Percentiles rank a stretch among this genome's conserved stretches.
phyloP scores from a whole-genome alignment of 1,284 basidiomycete genomes.

The Trichosporon sp. region DNA sequence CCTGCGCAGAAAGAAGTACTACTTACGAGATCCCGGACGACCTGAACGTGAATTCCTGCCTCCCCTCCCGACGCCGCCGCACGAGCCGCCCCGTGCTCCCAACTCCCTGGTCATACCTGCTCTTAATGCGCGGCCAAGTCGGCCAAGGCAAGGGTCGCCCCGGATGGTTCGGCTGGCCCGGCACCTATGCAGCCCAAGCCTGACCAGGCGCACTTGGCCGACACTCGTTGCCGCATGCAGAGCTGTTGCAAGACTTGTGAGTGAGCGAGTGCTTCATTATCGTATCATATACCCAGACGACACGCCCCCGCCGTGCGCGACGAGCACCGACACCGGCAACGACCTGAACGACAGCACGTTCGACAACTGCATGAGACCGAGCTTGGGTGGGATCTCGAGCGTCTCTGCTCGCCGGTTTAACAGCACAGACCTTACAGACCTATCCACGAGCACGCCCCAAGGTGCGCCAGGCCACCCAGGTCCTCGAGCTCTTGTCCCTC shows the following conservation, averaged over 20 bases:
- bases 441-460: neutral
- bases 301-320: neutral
- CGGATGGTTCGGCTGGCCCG: neutral
- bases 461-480: neutral
- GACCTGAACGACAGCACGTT: neutral
- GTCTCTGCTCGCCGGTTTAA: neutral
- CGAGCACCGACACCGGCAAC: neutral
- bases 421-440: slow-evolving; percentile 2
- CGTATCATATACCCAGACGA: neutral
- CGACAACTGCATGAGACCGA: neutral
- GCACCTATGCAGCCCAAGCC: neutral
- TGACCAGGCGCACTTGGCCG: neutral
- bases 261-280: neutral
- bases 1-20: neutral
- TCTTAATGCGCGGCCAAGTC: neutral
- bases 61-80: neutral
- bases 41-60: neutral
- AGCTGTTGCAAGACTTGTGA: neutral
- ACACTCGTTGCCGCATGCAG: neutral
- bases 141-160: neutral
- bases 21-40: neutral
- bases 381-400: neutral
- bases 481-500: neutral
- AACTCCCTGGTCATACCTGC: neutral
- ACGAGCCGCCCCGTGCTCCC: neutral